phyloP scores from a whole-genome alignment of 495 filamentous ascomycete species.

The Amniculicola lignicola region DNA sequence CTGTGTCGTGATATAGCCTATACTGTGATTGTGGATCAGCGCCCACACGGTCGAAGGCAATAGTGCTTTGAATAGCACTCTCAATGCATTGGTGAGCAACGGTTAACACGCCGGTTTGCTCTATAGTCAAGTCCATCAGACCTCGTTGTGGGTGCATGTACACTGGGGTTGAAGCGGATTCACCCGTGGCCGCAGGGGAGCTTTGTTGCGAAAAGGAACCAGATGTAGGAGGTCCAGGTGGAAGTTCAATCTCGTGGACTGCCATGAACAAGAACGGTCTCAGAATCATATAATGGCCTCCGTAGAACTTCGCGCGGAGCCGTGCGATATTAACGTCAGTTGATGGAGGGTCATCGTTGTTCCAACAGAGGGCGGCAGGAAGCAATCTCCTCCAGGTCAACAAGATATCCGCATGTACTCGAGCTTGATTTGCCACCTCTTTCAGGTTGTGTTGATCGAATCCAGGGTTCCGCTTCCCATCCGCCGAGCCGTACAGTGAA shows the following conservation, averaged over 20 bases:
- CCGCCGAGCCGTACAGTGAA: constrained; percentile 62
- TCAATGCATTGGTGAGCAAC: constrained; percentile 52
- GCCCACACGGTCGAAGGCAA: constrained; percentile 73
- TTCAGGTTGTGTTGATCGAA: constrained; percentile 6
- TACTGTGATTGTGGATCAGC: constrained; percentile 31
- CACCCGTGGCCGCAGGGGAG: constrained; percentile 2
- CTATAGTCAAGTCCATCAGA: constrained; percentile 2
- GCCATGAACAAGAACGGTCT: constrained; percentile 71
- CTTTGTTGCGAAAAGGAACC: constrained; percentile 1
- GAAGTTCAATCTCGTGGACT: constrained; percentile 48
- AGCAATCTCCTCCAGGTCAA: constrained; percentile 45
- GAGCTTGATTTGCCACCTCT: constrained; percentile 8
- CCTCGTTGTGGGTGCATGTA: background rate
- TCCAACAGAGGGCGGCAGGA: constrained; percentile 57
- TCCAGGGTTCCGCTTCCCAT: background rate
- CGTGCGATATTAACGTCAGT: constrained; percentile 77
- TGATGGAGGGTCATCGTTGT: constrained; percentile 63
- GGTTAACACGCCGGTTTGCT: constrained; percentile 7
- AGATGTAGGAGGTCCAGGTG: constrained; percentile 13
- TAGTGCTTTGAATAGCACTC: constrained; percentile 79
- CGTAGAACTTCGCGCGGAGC: constrained; percentile 90
- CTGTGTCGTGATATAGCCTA: background rate
- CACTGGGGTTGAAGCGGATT: background rate
- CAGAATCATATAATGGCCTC: constrained; percentile 84
- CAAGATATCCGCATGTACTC: constrained; percentile 15